phyloP scores from a whole-genome alignment of 345 rosid genomes.

The Citrus sp. region DNA sequence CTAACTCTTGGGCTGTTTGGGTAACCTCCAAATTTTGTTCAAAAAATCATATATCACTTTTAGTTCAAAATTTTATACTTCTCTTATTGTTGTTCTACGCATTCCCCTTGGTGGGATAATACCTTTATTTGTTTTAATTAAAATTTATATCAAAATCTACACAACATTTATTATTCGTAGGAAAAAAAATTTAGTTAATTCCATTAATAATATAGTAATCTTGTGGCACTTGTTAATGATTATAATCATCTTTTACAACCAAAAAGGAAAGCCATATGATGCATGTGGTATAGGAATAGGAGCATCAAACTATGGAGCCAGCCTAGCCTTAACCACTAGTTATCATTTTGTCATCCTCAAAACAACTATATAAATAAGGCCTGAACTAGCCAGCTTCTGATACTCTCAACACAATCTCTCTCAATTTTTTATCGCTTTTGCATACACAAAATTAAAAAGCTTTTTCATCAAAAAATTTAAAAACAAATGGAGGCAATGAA shows the following conservation, averaged over 20 bases:
- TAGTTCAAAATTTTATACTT: no score
- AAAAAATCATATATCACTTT: no score
- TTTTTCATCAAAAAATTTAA: background rate
- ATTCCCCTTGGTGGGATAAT: no score
- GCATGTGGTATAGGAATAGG: background rate
- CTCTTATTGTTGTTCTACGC: no score
- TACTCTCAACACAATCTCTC: background rate
- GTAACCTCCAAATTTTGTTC: no score
- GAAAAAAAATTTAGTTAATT: no score
- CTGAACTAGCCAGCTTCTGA: no score
- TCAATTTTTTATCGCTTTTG: background rate
- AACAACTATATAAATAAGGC: background rate
- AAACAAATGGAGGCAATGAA: conserved; percentile 24
- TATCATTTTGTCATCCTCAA: background rate
- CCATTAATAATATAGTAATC: no score
- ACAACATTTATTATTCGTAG: no score
- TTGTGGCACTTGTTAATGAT: background rate
- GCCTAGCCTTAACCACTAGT: conserved; percentile 4
- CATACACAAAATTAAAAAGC: background rate
- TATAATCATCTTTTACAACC: background rate
- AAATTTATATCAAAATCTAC: no score
- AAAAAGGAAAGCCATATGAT: background rate
- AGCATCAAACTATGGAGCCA: background rate
- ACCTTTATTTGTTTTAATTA: no score
- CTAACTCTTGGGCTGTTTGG: background rate